Conservation (phyloP, 2,329 filamentous ascomycete species). For the Cladosporium phlei region DNA sequence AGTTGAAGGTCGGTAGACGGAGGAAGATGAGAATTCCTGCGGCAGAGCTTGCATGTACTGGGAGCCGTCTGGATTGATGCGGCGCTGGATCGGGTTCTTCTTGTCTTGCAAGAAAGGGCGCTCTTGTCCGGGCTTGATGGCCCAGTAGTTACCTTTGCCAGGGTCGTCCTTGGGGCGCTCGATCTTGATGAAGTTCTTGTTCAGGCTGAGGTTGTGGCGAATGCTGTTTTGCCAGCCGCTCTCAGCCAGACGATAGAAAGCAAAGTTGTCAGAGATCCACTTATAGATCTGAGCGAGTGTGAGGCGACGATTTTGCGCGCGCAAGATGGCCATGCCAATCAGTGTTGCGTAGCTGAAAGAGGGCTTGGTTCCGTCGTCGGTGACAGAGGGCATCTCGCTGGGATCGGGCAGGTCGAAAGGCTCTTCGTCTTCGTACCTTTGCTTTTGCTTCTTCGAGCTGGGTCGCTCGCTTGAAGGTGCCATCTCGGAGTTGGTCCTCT, state of each 20-base stretch:
- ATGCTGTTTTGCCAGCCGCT: conserved; percentile 99
- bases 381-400: conserved; percentile 72
- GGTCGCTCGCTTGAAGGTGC: conserved; percentile 61
- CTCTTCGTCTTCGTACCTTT: conserved; percentile 49
- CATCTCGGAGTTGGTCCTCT: conserved; percentile 62
- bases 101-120: conserved; percentile 86
- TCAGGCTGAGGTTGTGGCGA: conserved; percentile 91
- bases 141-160: conserved; percentile 97
- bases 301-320: conserved; percentile 74
- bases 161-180: conserved; percentile 95
- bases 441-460: conserved; percentile 61
- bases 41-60: conserved; percentile 29
- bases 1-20: conserved; percentile 32
- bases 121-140: conserved; percentile 85
- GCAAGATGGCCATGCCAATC: conserved; percentile 94
- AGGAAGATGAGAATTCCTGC: conserved; percentile 23
- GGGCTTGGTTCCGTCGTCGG: conserved; percentile 85
- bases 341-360: conserved; percentile 89
- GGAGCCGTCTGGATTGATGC: conserved; percentile 51
- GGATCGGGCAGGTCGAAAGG: conserved; percentile 59
- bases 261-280: conserved; percentile 95
- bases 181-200: conserved; percentile 94
- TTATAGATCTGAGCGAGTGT: conserved; percentile 97
- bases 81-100: conserved; percentile 50
- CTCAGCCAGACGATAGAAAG: conserved; percentile 78